A percentile compares a stretch with the other conserved stretches of the same genome.
Evolutionary conservation across 305 asterid genomes (phyloP).

Genomic region (Fraxinus sp.): DNA sequence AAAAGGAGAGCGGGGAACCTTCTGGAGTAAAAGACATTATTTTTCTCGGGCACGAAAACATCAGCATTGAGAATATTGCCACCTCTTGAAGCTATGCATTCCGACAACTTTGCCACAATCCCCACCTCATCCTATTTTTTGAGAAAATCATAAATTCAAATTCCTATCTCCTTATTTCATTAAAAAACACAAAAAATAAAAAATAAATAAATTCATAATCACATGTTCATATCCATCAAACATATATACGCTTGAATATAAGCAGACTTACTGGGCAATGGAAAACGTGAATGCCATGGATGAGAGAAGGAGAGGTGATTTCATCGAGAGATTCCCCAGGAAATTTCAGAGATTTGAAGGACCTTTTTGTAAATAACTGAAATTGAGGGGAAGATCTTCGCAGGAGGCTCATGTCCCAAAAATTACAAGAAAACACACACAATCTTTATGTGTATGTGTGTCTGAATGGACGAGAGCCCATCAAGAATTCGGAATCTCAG

Average conservation of each 20-base stretch:
- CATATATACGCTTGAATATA: background rate
- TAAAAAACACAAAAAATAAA: background rate
- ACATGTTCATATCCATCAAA: background rate
- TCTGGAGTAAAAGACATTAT: constrained; percentile 80
- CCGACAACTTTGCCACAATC: constrained; percentile 80
- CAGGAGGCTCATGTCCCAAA: constrained; percentile 55
- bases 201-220: background rate
- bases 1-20: constrained; percentile 44
- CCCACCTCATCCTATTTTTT: constrained; percentile 75
- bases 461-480: constrained; percentile 6
- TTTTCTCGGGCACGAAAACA: constrained; percentile 80
- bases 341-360: constrained; percentile 42
- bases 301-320: constrained; percentile 55
- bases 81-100: constrained; percentile 84
- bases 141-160: constrained; percentile 15
- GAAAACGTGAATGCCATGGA: constrained; percentile 86
- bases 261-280: constrained; percentile 68
- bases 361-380: constrained; percentile 41
- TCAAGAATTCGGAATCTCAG: background rate
- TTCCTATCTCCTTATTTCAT: background rate
- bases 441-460: background rate
- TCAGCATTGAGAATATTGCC: constrained; percentile 88
- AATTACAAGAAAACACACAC: constrained; percentile 13
- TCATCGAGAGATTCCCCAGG: constrained; percentile 42
- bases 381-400: constrained; percentile 38